A percentile compares a stretch with the other conserved stretches of the same genome.
Conservation (phyloP, 1,139 yeast genomes). For the Geotrichum bryndzae region DNA sequence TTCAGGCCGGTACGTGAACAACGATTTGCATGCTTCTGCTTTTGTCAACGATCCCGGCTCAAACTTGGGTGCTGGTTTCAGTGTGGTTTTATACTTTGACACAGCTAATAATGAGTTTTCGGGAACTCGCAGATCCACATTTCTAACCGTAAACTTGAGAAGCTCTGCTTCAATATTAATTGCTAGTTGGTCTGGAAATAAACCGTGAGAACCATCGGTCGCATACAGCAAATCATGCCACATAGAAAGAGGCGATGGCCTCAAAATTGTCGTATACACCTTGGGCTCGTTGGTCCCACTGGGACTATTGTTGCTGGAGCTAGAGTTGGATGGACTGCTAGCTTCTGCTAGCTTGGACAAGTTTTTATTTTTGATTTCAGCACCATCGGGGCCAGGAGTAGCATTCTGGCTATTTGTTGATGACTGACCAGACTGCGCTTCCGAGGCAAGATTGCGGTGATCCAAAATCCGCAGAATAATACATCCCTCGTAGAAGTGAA, state of each 20-base stretch:
- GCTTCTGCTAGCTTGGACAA: neutral
- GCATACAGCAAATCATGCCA: conserved; percentile 82
- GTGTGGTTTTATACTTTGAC: neutral
- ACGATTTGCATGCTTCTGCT: conserved; percentile 14
- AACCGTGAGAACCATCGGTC: conserved; percentile 61
- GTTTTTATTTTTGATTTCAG: conserved; percentile 6
- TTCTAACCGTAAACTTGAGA: conserved; percentile 67
- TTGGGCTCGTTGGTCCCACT: conserved; percentile 44
- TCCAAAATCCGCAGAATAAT: conserved; percentile 77
- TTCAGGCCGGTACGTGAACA: conserved; percentile 26
- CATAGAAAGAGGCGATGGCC: conserved; percentile 73
- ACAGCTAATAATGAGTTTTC: conserved; percentile 11
- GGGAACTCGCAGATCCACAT: conserved; percentile 67
- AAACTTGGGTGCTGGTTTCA: conserved; percentile 2
- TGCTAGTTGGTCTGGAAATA: conserved; percentile 73
- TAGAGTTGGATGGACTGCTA: neutral
- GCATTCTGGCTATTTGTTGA: neutral
- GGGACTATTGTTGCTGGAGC: conserved; percentile 1
- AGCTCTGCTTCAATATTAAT: conserved; percentile 80
- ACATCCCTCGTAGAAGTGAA: conserved; percentile 83
- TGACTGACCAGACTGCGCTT: neutral
- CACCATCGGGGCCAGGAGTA: conserved; percentile 5
- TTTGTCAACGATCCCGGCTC: conserved; percentile 1
- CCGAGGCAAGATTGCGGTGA: conserved; percentile 43
- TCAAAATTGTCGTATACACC: conserved; percentile 66